phyloP scores from a whole-genome alignment of 2,329 filamentous ascomycete species.

The Penicillium sp. region DNA sequence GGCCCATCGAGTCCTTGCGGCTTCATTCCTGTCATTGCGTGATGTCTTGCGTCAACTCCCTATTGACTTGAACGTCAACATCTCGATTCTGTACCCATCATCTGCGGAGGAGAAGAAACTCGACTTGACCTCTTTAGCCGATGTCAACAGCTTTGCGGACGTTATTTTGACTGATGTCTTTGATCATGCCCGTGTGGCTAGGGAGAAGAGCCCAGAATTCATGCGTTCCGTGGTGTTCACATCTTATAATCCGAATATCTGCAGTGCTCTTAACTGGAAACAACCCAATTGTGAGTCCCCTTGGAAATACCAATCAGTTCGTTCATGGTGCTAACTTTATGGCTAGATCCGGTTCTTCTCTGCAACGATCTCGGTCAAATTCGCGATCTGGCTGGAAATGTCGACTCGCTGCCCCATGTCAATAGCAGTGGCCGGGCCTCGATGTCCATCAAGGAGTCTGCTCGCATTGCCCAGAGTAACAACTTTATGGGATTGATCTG shows the following conservation, averaged over 20 bases:
- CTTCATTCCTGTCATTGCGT: constrained; percentile 73
- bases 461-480: constrained; percentile 88
- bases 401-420: constrained; percentile 44
- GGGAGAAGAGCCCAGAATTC: constrained; percentile 65
- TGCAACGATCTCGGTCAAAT: constrained; percentile 81
- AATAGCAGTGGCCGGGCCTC: constrained; percentile 67
- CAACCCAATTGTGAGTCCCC: constrained; percentile 79
- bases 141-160: constrained; percentile 86
- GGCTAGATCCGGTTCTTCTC: constrained; percentile 77
- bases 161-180: constrained; percentile 82
- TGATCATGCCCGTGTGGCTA: constrained; percentile 74
- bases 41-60: constrained; percentile 76
- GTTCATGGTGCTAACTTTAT: background rate
- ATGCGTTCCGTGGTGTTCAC: constrained; percentile 90
- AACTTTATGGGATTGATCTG: constrained; percentile 98
- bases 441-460: constrained; percentile 90
- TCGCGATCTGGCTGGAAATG: constrained; percentile 40
- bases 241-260: constrained; percentile 85
- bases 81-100: constrained; percentile 88
- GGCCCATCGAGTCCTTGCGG: constrained; percentile 69
- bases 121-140: constrained; percentile 69
- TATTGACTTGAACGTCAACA: constrained; percentile 77
- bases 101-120: constrained; percentile 67
- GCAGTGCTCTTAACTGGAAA: constrained; percentile 97
- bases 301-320: background rate